phyloP scores from a whole-genome alignment of 805 yeast species.

The Yarrowia sp. region DNA sequence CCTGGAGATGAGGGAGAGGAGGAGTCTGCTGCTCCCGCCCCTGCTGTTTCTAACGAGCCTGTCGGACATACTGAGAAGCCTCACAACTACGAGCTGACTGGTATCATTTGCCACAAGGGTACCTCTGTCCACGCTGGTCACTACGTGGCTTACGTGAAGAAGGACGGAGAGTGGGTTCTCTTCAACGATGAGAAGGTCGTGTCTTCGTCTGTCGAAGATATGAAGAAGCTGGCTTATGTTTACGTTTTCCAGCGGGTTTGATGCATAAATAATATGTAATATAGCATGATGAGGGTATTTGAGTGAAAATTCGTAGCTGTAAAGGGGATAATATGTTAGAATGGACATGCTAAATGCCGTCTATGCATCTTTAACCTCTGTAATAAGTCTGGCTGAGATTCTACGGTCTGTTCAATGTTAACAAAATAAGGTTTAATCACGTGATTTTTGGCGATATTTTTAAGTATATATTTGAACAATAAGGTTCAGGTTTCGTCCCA shows the following conservation, averaged over 20 bases:
- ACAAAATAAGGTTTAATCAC: neutral
- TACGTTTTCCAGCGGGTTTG: constrained; percentile 42
- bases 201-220: constrained; percentile 46
- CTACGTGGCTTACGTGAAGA: constrained; percentile 73
- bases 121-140: constrained; percentile 88
- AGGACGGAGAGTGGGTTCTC: constrained; percentile 60
- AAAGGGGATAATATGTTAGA: too few species aligned
- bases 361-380: too few species aligned
- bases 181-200: constrained; percentile 91
- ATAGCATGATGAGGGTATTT: constrained; percentile 16
- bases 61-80: constrained; percentile 31
- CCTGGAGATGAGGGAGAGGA: constrained; percentile 60
- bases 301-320: too few species aligned
- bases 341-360: too few species aligned
- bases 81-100: constrained; percentile 49
- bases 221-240: constrained; percentile 50
- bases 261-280: neutral
- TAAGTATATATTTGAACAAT: neutral
- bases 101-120: constrained; percentile 86
- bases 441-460: neutral
- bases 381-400: too few species aligned
- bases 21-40: constrained; percentile 28
- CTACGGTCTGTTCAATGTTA: too few species aligned
- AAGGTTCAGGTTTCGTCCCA: neutral
- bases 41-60: constrained; percentile 34